Conservation (phyloP, 2,329 filamentous ascomycete species). For the Colletotrichum magnum region DNA sequence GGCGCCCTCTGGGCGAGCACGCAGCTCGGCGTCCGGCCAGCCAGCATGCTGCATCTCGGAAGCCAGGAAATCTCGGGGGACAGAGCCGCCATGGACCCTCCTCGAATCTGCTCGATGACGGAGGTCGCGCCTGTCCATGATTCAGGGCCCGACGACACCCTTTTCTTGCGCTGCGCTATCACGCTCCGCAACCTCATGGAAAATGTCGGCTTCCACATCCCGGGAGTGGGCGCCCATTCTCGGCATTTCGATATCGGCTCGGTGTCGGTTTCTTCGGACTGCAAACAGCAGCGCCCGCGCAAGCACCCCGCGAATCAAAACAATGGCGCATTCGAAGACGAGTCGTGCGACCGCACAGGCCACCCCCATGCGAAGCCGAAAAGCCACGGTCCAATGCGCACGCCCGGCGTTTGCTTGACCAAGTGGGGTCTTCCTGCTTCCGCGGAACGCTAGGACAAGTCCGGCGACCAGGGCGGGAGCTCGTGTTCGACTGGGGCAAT, state of each 20-base stretch:
- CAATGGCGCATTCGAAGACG: constrained; percentile 24
- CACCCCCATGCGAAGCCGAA: constrained; percentile 37
- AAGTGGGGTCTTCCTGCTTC: constrained; percentile 34
- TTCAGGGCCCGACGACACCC: constrained; percentile 15
- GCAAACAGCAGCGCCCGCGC: constrained; percentile 23
- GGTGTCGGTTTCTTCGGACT: constrained; percentile 15
- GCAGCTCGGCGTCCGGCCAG: constrained; percentile 5
- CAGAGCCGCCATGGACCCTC: constrained; percentile 21
- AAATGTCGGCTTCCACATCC: background rate
- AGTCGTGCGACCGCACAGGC: constrained; percentile 32
- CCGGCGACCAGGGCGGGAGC: constrained; percentile 12
- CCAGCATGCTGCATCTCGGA: constrained; percentile 35
- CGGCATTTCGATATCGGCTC: constrained; percentile 10
- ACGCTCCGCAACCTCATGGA: background rate
- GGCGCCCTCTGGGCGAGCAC: constrained; percentile 26
- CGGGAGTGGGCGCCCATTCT: background rate
- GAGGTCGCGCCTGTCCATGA: constrained; percentile 27
- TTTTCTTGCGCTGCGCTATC: background rate
- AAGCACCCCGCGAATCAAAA: constrained; percentile 19
- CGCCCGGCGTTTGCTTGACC: constrained; percentile 8
- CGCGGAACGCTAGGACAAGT: constrained; percentile 32
- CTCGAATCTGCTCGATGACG: constrained; percentile 32
- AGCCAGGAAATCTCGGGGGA: constrained; percentile 28
- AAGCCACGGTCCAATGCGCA: constrained; percentile 32
- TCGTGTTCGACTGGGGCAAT: constrained; percentile 6